Base-by-base conservation (phyloP, 78 protist species). In the Bodo saltans region DNA sequence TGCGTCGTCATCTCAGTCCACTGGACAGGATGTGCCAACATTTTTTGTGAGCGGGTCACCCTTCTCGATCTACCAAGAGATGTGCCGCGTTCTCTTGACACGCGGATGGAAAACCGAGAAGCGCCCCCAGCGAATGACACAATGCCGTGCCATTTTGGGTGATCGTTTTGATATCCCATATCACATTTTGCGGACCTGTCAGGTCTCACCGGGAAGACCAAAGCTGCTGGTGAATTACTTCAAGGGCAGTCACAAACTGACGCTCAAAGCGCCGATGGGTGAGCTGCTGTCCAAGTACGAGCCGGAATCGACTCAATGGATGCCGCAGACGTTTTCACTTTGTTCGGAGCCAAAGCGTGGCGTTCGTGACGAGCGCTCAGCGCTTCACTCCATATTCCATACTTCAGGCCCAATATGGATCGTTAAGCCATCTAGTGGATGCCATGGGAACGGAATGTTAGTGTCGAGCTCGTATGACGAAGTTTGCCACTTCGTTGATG, bases 341-440 rank as follows among this genome's bases (percentile, higher is more conserved):
- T n/a, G n/a, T n/a, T n/a, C n/a, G n/a, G n/a, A n/a, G n/a, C n/a
- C n/a, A n/a, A n/a, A n/a, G n/a, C n/a, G n/a, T n/a, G n/a, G n/a
- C n/a, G n/a, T n/a, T n/a, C n/a, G n/a, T n/a, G n/a, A n/a, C n/a
- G n/a, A n/a, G n/a, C n/a, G n/a, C n/a, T n/a, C n/a, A n/a, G n/a
- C n/a, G n/a, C n/a, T n/a, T n/a, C n/a, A n/a, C n/a, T n/a, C n/a
- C n/a, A n/a, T n/a, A n/a, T n/a, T n/a, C n/a, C n/a, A n/a, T n/a
- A n/a, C n/a, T n/a, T n/a, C n/a, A n/a, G n/a, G n/a, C n/a, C 71
- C 17, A 30, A 12, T 76, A 3, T 76, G 81, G 81, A 76, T 76
- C 41, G 34, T 76, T 25, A 76, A 76, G 41, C 81, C 81, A 27
- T 32, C 41, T 26, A 3, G 47, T 1, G 81, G 68, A 2, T 76